Conservation (phyloP, 2,329 filamentous ascomycete genomes). For the Colletotrichum chlorophyti region DNA sequence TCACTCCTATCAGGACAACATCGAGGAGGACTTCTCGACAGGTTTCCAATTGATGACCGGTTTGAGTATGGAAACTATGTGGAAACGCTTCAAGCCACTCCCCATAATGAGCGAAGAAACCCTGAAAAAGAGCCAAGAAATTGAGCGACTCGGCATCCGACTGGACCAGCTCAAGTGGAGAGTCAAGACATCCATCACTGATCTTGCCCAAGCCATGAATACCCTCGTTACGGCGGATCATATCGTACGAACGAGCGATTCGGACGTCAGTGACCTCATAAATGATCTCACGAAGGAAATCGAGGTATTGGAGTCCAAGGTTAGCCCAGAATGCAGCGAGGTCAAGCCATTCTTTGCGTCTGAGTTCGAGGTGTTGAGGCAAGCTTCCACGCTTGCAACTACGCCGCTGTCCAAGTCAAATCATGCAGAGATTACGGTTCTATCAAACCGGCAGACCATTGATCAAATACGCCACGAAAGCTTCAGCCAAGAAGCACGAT, state of each 20-base stretch:
- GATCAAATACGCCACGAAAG: conserved; percentile 48
- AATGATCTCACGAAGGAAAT: conserved; percentile 58
- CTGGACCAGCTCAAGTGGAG: conserved; percentile 70
- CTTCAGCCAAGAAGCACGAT: conserved; percentile 15
- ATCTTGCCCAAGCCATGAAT: conserved; percentile 59
- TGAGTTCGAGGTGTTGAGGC: conserved; percentile 64
- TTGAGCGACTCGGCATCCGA: conserved; percentile 62
- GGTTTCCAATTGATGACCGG: conserved; percentile 79
- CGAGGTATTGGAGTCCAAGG: conserved; percentile 53
- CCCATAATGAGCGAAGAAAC: conserved; percentile 55
- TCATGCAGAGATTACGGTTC: conserved; percentile 50
- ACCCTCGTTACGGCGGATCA: conserved; percentile 63
- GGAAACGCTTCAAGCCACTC: conserved; percentile 73
- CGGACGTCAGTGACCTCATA: conserved; percentile 54
- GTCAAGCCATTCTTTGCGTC: conserved; percentile 57
- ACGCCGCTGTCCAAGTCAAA: conserved; percentile 18
- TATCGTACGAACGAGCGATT: conserved; percentile 55
- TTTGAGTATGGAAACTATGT: conserved; percentile 80
- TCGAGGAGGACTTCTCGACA: conserved; percentile 67
- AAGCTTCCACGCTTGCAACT: too few relatives aligned
- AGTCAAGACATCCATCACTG: conserved; percentile 55
- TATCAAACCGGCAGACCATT: conserved; percentile 53
- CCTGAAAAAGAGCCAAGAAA: conserved; percentile 53
- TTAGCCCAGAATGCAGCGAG: conserved; percentile 48
- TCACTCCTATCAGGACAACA: conserved; percentile 44